Conservation (phyloP, 2,329 filamentous ascomycete species). For the Emergomyces orientalis region DNA sequence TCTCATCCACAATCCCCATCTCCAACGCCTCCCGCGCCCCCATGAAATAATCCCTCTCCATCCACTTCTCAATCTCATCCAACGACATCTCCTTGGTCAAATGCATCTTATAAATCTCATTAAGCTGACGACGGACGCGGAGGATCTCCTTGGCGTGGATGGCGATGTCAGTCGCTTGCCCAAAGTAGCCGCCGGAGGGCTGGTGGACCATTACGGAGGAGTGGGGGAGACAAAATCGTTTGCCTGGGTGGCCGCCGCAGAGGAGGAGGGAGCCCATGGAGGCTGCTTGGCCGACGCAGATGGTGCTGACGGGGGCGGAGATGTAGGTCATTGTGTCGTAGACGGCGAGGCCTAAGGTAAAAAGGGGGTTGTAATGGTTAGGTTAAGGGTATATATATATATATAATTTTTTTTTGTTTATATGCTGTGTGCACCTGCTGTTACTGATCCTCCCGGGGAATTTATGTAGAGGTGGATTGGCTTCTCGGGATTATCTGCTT, state of each 20-base stretch:
- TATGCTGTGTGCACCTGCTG: slow-evolving; percentile 48
- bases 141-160: slow-evolving; percentile 98
- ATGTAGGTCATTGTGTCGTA: slow-evolving; percentile 99
- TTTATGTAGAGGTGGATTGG: slow-evolving; percentile 98
- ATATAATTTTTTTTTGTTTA: neutral
- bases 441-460: slow-evolving; percentile 86
- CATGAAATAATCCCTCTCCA: slow-evolving; percentile 96
- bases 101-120: slow-evolving; percentile 80
- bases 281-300: slow-evolving; percentile 88
- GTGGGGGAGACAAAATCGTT: slow-evolving; percentile 84
- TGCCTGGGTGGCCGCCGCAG: slow-evolving; percentile 73
- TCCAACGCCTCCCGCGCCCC: slow-evolving; percentile 79
- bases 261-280: slow-evolving; percentile 90
- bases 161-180: slow-evolving; percentile 70
- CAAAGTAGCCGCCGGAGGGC: slow-evolving; percentile 65
- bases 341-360: slow-evolving; percentile 55
- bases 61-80: slow-evolving; percentile 81
- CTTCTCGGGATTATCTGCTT: slow-evolving; percentile 90
- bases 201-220: slow-evolving; percentile 96
- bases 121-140: slow-evolving; percentile 72
- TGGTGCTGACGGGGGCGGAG: slow-evolving; percentile 80
- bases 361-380: neutral
- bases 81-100: slow-evolving; percentile 66
- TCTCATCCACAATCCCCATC: slow-evolving; percentile 85
- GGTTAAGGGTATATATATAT: neutral